Percentiles rank a stretch among this genome's conserved stretches.
Evolutionary conservation across 768 basidiomycete genomes (phyloP).

Genomic region (Leucosporidium scottii): DNA sequence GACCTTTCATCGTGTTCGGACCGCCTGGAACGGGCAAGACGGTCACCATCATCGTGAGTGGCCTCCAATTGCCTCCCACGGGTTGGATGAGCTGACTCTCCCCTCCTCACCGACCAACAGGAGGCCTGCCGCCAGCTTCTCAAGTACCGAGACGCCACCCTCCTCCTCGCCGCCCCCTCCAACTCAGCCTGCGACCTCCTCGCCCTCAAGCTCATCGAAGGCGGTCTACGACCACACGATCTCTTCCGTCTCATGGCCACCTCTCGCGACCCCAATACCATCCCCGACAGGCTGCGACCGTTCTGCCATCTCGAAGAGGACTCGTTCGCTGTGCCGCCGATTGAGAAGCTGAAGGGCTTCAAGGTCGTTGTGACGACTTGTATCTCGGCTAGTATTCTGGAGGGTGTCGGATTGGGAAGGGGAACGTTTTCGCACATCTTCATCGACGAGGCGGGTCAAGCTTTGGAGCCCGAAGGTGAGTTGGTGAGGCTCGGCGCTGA

Average conservation of each 20-base stretch:
- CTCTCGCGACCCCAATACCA: slow-evolving; percentile 39
- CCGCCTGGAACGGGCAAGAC: slow-evolving; percentile 41
- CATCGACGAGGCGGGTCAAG: slow-evolving; percentile 25
- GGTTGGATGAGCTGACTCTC: no score
- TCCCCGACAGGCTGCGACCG: slow-evolving; percentile 26
- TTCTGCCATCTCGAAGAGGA: slow-evolving; percentile 27
- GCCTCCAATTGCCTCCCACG: no score
- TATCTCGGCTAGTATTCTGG: slow-evolving; percentile 23
- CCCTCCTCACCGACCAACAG: no score
- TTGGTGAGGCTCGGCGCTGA: no score
- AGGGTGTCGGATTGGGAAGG: neutral
- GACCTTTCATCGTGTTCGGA: slow-evolving; percentile 41
- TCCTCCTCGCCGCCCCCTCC: slow-evolving; percentile 41
- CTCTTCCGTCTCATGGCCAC: slow-evolving; percentile 40
- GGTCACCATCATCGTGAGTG: slow-evolving; percentile 21
- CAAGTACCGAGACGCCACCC: slow-evolving; percentile 23
- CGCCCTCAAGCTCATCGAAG: slow-evolving; percentile 34
- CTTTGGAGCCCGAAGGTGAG: slow-evolving; percentile 16
- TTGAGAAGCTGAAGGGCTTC: slow-evolving; percentile 34
- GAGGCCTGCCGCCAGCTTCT: slow-evolving; percentile 40
- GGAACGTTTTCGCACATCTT: slow-evolving; percentile 21
- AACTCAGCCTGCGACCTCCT: slow-evolving; percentile 43
- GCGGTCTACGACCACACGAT: slow-evolving; percentile 4
- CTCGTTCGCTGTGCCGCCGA: slow-evolving; percentile 27
- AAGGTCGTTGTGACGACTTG: slow-evolving; percentile 39